Conservation (phyloP, 257 asterid species). For the Leptodermis oblonga region DNA sequence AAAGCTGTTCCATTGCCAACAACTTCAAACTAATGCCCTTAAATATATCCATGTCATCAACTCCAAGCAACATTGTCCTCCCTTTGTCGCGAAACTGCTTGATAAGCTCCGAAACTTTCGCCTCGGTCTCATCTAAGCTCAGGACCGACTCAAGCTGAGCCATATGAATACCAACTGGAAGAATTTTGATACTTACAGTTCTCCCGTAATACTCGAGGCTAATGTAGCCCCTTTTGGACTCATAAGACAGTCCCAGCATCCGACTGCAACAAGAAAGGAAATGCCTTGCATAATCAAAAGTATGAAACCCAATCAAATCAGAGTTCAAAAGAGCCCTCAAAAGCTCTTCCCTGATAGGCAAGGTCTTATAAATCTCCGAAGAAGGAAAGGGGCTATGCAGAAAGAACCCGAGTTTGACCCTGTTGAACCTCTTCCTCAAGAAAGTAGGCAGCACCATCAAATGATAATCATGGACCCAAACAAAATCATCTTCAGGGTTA, state of each 20-base stretch:
- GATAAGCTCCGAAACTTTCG: constrained; percentile 57
- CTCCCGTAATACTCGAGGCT: constrained; percentile 90
- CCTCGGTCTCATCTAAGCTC: constrained; percentile 55
- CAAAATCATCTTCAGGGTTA: constrained; percentile 83
- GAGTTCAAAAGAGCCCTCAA: constrained; percentile 68
- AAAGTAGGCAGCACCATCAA: constrained; percentile 82
- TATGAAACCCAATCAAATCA: constrained; percentile 83
- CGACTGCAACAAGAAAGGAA: constrained; percentile 88
- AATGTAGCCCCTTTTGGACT: constrained; percentile 86
- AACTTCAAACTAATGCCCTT: constrained; percentile 80
- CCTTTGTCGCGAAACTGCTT: constrained; percentile 52
- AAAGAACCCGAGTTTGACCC: constrained; percentile 83
- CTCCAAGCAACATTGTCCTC: constrained; percentile 72
- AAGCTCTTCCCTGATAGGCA: constrained; percentile 78
- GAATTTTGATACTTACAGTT: constrained; percentile 80
- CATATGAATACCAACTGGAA: constrained; percentile 94
- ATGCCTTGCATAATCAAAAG: constrained; percentile 85
- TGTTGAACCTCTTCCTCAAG: constrained; percentile 80
- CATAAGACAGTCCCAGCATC: constrained; percentile 76
- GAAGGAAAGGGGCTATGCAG: constrained; percentile 88
- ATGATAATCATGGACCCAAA: constrained; percentile 88
- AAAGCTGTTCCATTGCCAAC: constrained; percentile 80
- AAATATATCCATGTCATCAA: constrained; percentile 89
- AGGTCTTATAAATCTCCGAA: constrained; percentile 71
- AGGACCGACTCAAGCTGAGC: constrained; percentile 77